phyloP scores from a whole-genome alignment of 257 asterid species.

The Perilla frutescens region DNA sequence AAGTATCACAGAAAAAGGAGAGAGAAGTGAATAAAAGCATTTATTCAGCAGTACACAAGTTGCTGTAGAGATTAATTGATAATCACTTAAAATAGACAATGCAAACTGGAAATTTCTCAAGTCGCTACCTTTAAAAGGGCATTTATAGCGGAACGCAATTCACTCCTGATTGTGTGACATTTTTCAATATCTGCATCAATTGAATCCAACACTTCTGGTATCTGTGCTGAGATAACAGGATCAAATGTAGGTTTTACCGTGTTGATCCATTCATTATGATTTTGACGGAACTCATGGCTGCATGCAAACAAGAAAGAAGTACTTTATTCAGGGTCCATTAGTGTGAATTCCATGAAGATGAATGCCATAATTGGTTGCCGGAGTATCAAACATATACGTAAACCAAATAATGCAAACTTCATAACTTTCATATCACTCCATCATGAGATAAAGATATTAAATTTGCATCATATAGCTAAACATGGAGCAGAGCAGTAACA shows the following conservation, averaged over 20 bases:
- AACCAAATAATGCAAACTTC: slow-evolving; percentile 21
- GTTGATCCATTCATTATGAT: slow-evolving; percentile 82
- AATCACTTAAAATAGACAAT: background rate
- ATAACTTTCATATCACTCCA: slow-evolving; percentile 1
- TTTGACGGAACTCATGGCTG: slow-evolving; percentile 84
- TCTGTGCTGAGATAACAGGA: slow-evolving; percentile 65
- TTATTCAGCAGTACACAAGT: background rate
- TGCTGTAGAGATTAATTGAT: background rate
- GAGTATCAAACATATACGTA: slow-evolving; percentile 2
- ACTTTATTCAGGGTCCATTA: slow-evolving; percentile 9
- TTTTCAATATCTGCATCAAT: slow-evolving; percentile 65
- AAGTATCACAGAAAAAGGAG: background rate
- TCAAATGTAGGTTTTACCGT: slow-evolving; percentile 68
- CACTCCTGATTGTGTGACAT: slow-evolving; percentile 67
- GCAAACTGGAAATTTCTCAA: slow-evolving; percentile 11
- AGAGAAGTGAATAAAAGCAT: background rate
- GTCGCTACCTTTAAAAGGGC: slow-evolving; percentile 74
- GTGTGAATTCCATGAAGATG: background rate
- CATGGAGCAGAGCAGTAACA: slow-evolving; percentile 15
- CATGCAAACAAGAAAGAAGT: slow-evolving; percentile 31
- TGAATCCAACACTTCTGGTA: slow-evolving; percentile 45
- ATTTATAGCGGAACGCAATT: slow-evolving; percentile 76
- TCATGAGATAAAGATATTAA: background rate
- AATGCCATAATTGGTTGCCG: slow-evolving; percentile 10
- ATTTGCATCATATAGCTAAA: slow-evolving; percentile 3